Conservation (phyloP, 352 stramenopile species). For the Pythium apleroticum region DNA sequence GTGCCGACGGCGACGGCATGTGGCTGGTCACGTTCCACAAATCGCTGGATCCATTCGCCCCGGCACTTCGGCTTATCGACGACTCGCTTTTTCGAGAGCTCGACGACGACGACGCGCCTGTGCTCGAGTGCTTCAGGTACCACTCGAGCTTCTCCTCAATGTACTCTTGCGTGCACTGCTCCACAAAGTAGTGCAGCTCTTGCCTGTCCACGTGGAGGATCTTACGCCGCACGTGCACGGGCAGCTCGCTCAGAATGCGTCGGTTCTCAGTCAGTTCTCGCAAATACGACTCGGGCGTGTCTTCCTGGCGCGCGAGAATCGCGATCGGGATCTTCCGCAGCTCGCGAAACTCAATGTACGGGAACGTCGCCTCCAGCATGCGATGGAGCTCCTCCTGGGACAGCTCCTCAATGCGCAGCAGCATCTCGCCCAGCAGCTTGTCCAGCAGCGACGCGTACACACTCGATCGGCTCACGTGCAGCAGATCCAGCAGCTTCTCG, state of each 20-base stretch:
- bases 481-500: slow-evolving; percentile 76
- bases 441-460: slow-evolving; percentile 74
- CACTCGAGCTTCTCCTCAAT: slow-evolving; percentile 62
- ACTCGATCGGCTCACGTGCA: slow-evolving; percentile 60
- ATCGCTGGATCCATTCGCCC: slow-evolving; percentile 25
- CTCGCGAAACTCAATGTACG: slow-evolving; percentile 88
- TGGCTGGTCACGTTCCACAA: slow-evolving; percentile 76
- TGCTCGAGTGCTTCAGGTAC: slow-evolving; percentile 53
- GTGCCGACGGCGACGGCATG: slow-evolving; percentile 44
- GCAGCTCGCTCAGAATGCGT: slow-evolving; percentile 71
- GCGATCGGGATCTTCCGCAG: slow-evolving; percentile 81
- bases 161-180: slow-evolving; percentile 77
- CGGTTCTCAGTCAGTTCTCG: slow-evolving; percentile 83
- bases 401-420: slow-evolving; percentile 69
- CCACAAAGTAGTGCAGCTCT: slow-evolving; percentile 72
- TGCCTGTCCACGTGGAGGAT: slow-evolving; percentile 73
- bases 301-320: slow-evolving; percentile 72
- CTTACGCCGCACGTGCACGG: slow-evolving; percentile 80
- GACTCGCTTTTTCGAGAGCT: slow-evolving; percentile 4
- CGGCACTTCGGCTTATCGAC: background rate
- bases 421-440: slow-evolving; percentile 66
- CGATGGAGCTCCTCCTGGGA: slow-evolving; percentile 67
- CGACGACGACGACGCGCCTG: slow-evolving; percentile 17
- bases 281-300: slow-evolving; percentile 78
- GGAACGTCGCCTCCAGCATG: slow-evolving; percentile 79